Percentiles rank a stretch among this genome's conserved stretches.
Evolutionary conservation across 176 grass and related monocot species (phyloP).

Genomic region (Oryza glumipatula): DNA sequence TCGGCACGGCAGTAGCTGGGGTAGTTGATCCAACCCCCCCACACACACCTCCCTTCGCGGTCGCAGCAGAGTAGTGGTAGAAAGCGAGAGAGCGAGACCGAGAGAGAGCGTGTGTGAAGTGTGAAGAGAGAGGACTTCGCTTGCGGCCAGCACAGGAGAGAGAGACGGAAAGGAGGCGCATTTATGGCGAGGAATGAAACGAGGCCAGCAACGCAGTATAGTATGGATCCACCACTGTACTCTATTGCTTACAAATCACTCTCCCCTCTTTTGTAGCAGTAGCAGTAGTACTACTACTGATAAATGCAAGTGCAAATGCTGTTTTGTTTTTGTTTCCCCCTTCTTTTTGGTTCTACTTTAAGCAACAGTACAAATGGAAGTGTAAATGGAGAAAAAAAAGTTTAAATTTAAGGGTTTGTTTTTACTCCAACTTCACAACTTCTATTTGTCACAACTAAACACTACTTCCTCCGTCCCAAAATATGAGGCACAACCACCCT

Average conservation of each 20-base stretch:
- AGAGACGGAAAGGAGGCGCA: constrained; percentile 16
- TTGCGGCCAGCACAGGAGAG: neutral
- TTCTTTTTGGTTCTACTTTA: neutral
- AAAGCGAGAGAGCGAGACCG: too few relatives aligned
- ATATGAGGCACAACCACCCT: too few relatives aligned
- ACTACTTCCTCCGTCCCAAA: too few relatives aligned
- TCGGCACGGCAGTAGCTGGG: constrained; percentile 17
- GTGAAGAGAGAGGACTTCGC: too few relatives aligned
- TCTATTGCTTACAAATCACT: neutral
- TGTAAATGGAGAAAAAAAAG: too few relatives aligned
- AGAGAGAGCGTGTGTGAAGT: neutral
- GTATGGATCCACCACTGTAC: neutral
- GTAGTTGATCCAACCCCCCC: neutral
- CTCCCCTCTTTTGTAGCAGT: neutral
- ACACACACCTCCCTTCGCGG: neutral
- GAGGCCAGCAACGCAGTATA: neutral
- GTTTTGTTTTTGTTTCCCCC: neutral
- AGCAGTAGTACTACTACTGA: neutral
- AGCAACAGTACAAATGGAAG: too few relatives aligned
- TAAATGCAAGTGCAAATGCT: neutral
- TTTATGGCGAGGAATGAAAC: constrained; percentile 48
- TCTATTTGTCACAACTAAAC: too few relatives aligned
- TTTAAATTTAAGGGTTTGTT: too few relatives aligned
- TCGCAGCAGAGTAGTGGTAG: neutral
- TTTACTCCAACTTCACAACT: too few relatives aligned